Base-by-base conservation (phyloP, 129 eudicot genomes). In the Escallonia herrerae region DNA sequence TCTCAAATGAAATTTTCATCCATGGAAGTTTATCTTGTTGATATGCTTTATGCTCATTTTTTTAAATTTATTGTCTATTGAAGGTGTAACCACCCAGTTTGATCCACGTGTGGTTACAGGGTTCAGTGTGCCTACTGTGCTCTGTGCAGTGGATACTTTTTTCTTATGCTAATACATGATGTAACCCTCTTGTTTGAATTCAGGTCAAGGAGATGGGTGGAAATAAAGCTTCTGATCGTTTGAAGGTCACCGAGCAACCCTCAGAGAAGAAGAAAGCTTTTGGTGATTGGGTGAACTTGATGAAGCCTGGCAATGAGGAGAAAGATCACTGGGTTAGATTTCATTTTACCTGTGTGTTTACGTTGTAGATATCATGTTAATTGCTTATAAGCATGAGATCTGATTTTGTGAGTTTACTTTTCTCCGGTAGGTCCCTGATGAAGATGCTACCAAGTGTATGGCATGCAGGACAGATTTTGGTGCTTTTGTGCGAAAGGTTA, bases 171-270 rank as follows among this genome's bases (percentile, higher is more conserved):
- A 41, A 59, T 40, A 39, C 47, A 41, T 60, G 43, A 47, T 48
- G 50, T 52, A 0, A 55, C 6, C 14, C 42, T 56, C 55, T 59
- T 60, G 11, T 14, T 8, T 55, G 58, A 8, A 62, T 74, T 65
- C 85, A 90, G 97, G 45, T 81, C 71, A 82, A 90, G 76, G 93
- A 90, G 79, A 90, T 90, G 66, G 95, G 85, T 67, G 85, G 69
- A 65, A 70, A 78, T 61, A 70, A 43, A 50, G 51, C 82, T n/a
- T 60, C 79, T 33, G 78, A 51, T 56, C 53, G 65, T 33, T 7
- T 41, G 7, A 77, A 72, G 77, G 82, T 77, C 61, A 68, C 80
- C 62, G 90, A 87, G 62, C 33, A 22, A 22, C 1, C 33, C 33
- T 41, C 86, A 40, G 95, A 90, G 65, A 90, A 81, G 87, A 90